Conservation (phyloP, 306 rosid genomes). For the Trichosanthes truncata region DNA sequence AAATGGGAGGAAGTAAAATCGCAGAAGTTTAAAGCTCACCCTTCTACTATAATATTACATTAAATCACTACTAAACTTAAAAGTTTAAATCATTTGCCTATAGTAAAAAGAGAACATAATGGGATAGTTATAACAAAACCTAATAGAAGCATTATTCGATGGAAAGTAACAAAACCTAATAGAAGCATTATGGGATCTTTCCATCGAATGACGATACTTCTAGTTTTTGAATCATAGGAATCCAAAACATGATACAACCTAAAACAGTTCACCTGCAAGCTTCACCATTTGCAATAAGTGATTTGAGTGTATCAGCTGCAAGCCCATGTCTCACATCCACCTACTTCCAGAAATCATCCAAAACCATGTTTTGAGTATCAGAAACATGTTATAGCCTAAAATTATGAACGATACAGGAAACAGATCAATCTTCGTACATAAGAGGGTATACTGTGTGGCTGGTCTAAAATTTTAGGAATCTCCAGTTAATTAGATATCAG, state of each 20-base stretch:
- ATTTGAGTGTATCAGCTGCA: conserved; percentile 59
- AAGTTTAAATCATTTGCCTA: not conserved
- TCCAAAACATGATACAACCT: not conserved
- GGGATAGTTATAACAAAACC: not conserved
- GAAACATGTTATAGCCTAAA: not conserved
- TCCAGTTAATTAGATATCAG: too few relatives aligned
- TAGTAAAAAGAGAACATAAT: not conserved
- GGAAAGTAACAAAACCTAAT: not conserved
- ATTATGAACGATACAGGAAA: not conserved
- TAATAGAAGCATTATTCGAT: not conserved
- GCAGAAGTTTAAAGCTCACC: too few relatives aligned
- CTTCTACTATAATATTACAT: not conserved
- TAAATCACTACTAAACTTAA: not conserved
- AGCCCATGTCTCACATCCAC: conserved; percentile 71
- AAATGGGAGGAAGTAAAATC: too few relatives aligned
- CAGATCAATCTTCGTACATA: not conserved
- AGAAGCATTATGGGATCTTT: not conserved
- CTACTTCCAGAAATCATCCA: conserved; percentile 22
- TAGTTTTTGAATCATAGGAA: not conserved
- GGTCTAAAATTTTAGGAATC: not conserved
- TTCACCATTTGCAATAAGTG: conserved; percentile 65
- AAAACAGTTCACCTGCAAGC: conserved; percentile 47
- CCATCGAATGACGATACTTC: not conserved
- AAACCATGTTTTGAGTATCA: conserved; percentile 9
- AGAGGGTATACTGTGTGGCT: not conserved